Conservation (phyloP, 23 red algal genomes). For the Gracilaria domingensis region DNA sequence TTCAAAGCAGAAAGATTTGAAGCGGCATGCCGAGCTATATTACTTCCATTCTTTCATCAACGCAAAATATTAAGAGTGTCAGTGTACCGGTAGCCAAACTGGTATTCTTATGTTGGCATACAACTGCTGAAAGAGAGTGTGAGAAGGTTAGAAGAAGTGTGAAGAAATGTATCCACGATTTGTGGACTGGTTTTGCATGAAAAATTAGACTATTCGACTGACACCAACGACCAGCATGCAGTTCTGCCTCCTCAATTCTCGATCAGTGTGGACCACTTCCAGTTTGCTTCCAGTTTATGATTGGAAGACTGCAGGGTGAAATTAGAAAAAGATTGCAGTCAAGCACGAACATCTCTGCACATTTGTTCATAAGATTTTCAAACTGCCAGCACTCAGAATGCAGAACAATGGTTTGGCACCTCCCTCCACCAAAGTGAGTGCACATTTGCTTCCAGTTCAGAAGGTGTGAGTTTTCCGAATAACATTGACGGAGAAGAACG, state of each 20-base stretch:
- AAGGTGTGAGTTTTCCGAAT: no score
- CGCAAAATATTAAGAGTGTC: background rate
- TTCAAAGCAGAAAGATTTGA: slow-evolving; percentile 26
- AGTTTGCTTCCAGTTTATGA: background rate
- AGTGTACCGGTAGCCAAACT: background rate
- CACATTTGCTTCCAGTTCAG: background rate
- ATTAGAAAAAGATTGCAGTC: background rate
- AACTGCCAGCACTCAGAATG: background rate
- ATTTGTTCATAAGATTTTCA: slow-evolving; percentile 26
- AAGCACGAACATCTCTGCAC: background rate
- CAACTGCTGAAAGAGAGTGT: background rate
- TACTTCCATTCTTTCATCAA: background rate
- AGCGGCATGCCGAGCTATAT: slow-evolving; percentile 1
- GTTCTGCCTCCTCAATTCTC: slow-evolving; percentile 3
- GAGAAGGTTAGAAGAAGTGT: background rate
- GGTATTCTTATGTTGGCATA: background rate
- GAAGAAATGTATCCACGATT: background rate
- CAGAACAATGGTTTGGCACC: no score
- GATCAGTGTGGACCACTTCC: slow-evolving; percentile 10
- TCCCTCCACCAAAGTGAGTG: background rate
- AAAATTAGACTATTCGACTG: background rate
- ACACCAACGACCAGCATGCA: slow-evolving; percentile 14
- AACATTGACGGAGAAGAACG: no score
- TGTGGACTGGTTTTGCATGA: background rate
- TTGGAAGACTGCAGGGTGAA: background rate